Conservation (phyloP, 345 rosid species). For the Psidium guajava region DNA sequence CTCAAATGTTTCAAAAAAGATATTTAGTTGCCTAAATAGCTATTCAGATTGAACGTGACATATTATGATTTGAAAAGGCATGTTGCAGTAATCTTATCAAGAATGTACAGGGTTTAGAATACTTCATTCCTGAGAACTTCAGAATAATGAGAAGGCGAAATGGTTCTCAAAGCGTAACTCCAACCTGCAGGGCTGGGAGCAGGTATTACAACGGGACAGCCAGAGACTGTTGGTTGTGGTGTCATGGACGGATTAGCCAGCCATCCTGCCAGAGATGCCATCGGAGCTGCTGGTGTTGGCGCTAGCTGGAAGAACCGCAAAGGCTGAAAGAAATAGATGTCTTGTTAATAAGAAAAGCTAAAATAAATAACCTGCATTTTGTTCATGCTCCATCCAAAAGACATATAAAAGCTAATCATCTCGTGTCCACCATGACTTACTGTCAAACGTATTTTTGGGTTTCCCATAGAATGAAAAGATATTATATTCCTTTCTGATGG, state of each 20-base stretch:
- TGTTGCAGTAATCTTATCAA: background rate
- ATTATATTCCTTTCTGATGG: background rate
- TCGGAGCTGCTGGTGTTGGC: constrained; percentile 35
- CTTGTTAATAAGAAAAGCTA: background rate
- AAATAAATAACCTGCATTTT: constrained; percentile 4
- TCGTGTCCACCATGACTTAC: background rate
- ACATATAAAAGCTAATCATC: background rate
- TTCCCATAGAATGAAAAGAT: background rate
- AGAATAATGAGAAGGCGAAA: background rate
- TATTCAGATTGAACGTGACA: background rate
- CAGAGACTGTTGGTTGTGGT: constrained; percentile 61
- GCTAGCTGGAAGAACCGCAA: constrained; percentile 40
- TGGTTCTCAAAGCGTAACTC: background rate
- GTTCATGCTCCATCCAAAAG: background rate
- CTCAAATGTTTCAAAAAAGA: background rate
- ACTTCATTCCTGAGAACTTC: background rate
- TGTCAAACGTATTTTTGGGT: background rate
- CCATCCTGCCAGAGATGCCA: constrained; percentile 68
- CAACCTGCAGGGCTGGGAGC: background rate
- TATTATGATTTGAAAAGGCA: background rate
- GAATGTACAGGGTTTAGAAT: background rate
- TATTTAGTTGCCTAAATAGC: background rate
- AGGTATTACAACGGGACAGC: constrained; percentile 24
- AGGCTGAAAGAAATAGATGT: background rate
- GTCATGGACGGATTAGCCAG: constrained; percentile 60